Evolutionary conservation across 148 eudicot genomes (phyloP).

Genomic region (Dianthus caryophyllus): DNA sequence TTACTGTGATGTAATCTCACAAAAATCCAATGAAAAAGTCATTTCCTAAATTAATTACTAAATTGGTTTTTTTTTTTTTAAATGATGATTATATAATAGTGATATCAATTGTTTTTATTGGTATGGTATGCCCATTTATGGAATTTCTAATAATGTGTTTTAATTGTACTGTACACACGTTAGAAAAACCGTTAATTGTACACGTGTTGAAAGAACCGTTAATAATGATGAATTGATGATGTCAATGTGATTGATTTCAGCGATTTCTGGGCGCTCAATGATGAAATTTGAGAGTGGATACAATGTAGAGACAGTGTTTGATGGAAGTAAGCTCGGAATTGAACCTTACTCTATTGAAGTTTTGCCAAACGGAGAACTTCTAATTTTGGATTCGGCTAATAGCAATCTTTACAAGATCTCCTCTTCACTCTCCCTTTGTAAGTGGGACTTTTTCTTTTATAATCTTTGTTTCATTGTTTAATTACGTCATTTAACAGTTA

Average conservation of each 20-base stretch:
- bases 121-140: no score
- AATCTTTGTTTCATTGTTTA: background rate
- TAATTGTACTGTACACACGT: no score
- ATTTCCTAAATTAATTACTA: constrained; percentile 1
- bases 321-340: constrained; percentile 96
- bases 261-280: constrained; percentile 75
- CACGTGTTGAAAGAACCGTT: no score
- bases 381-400: constrained; percentile 83
- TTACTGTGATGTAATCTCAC: no score
- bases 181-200: no score
- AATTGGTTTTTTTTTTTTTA: background rate
- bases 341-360: constrained; percentile 83
- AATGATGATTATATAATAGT: no score
- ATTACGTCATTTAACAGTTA: background rate
- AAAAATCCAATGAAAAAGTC: no score
- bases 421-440: constrained; percentile 82
- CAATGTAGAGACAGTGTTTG: constrained; percentile 92
- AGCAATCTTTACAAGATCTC: constrained; percentile 92
- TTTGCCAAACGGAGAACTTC: constrained; percentile 81
- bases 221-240: background rate
- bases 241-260: constrained; percentile 35
- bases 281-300: constrained; percentile 98
- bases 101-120: no score
- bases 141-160: no score
- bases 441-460: constrained; percentile 31